A percentile compares a stretch with the other conserved stretches of the same genome.
Conservation (phyloP, 2,329 filamentous ascomycete species). For the Aspergillus unguis region DNA sequence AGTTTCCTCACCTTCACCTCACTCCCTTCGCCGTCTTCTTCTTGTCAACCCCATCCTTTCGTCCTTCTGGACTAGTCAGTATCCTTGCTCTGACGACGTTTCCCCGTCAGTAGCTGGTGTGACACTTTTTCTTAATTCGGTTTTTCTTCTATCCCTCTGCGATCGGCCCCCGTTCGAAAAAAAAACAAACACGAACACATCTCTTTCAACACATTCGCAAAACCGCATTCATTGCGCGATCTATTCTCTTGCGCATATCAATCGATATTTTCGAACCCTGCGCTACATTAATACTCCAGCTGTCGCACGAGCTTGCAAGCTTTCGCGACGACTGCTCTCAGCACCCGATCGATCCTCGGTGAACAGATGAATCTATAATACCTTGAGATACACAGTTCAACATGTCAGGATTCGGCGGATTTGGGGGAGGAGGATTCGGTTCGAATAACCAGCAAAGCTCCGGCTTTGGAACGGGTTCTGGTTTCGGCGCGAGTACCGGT, state of each 20-base stretch:
- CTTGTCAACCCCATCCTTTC: background rate
- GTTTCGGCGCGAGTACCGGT: constrained; percentile 32
- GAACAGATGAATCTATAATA: constrained; percentile 31
- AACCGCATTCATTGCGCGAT: constrained; percentile 14
- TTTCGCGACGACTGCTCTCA: constrained; percentile 7
- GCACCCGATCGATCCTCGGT: constrained; percentile 6
- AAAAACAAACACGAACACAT: constrained; percentile 10
- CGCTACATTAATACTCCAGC: background rate
- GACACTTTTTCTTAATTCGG: constrained; percentile 10
- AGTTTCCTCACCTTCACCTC: constrained; percentile 10
- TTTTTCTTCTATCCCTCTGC: background rate
- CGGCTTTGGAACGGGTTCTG: constrained; percentile 38
- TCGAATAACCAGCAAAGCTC: constrained; percentile 52
- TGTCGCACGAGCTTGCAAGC: constrained; percentile 2
- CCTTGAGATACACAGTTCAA: constrained; percentile 19
- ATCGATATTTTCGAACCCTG: constrained; percentile 2
- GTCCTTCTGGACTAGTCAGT: constrained; percentile 12
- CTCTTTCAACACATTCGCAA: background rate
- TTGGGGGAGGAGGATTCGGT: constrained; percentile 58
- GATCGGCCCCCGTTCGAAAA: constrained; percentile 10
- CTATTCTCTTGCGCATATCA: constrained; percentile 9
- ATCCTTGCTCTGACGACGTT: constrained; percentile 16
- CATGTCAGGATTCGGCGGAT: constrained; percentile 42
- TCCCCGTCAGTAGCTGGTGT: constrained; percentile 18
- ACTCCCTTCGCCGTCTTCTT: constrained; percentile 5